Evolutionary conservation across 352 stramenopile species (phyloP), one percentile per base, ranked within the genome.

Genomic region (Globisporangium yorkense): DNA sequence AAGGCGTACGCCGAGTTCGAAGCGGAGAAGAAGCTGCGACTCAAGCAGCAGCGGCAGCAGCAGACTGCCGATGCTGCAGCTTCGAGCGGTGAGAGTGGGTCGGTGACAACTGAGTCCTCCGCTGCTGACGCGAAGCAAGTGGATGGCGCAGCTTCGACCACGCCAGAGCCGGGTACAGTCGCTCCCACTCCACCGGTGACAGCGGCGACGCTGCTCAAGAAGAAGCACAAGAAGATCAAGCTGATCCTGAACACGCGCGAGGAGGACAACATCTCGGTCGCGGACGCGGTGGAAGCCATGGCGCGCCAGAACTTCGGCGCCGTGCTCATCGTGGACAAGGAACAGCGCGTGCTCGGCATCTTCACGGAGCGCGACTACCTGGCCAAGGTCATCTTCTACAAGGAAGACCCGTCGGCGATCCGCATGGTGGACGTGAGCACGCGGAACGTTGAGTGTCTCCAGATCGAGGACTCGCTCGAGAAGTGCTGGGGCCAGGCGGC

Each of bases 331-430:
- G 83, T 94, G 9, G 84, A 94, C 67, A 89, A 94, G 62, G 82
- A 91, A 20, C 80, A 92, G 65, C 79, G 76, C 43, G 80, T 94
- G 35, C 63, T 87, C 16, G 84, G 84, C 18, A 94, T 94, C 54
- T 94, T 94, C 60, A 94, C 81, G 10, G 84, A 94, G 65, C 81
- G 82, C 16, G 84, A 94, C 63, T 94, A 94, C 68, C 63, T 94
- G 59, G 76, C 77, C 45, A 91, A 91, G 54, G 80, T 92, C 41
- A 51, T 92, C 39, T 84, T 87, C 48, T 67, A 80, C 39, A 85
- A 90, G 29, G 71, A 86, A 39, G 80, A 92, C 51, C 72, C 84
- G 43, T 66, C 68, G 35, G 68, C 77, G 43, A 51, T 91, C 49
- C 61, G 67, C 2, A 65, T 84, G 27, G 81, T 68, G n/a, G 77